Base-by-base conservation (phyloP, 306 rosid genomes). In the Hippophae gyantsensis region DNA sequence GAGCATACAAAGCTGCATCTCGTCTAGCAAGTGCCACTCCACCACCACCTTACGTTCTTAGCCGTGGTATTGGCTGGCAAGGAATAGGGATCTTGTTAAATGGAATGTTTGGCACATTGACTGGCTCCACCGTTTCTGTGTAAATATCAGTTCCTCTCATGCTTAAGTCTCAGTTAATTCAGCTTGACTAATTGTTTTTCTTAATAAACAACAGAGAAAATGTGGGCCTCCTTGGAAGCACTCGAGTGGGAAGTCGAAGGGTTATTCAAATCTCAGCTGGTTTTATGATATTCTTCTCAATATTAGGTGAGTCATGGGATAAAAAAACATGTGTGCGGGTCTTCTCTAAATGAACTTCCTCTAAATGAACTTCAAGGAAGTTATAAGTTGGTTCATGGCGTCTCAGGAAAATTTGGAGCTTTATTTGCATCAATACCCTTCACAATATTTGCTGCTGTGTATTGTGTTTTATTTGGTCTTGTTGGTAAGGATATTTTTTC, bases 11-110 rank as follows among this genome's bases (percentile, higher is more conserved):
- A 85, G 97, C 95, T 63, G 99, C 97, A 49, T 82, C 99, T 2
- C 77, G 99, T 43, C 78, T 93, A 54, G 99, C 99, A 23, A 93
- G 99, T 60, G 99, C 99, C 14, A 93, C 99, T 10, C 96, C 93
- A 1, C 99, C 99, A 45, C 99, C 99, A 49, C 82, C 99, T 61
- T 95, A 93, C 79, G 97, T 93, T 82, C 83, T 93, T 58, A 93
- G 99, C 71, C 97, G 99, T 44, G 99, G 99, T 4, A 83, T 93
- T 40, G 97, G 99, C 42, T 93, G 99, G 99, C 99, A 93, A 63
- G 99, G 99, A 60, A 75, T 93, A 57, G 99, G 99, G 70, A 79
- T 89, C 68, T 83, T 93, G 72, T 72, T 93, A 32, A 86, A 78
- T 76, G 97, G 99, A 32, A 86, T 93, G 23, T 93, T 88, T 77